Percentiles rank a stretch among this genome's conserved stretches.
These are phyloP conservation scores for Isabelozyma gotoi DNA, from an alignment of 805 yeast genomes.

Conservation along the genomic window DNA sequence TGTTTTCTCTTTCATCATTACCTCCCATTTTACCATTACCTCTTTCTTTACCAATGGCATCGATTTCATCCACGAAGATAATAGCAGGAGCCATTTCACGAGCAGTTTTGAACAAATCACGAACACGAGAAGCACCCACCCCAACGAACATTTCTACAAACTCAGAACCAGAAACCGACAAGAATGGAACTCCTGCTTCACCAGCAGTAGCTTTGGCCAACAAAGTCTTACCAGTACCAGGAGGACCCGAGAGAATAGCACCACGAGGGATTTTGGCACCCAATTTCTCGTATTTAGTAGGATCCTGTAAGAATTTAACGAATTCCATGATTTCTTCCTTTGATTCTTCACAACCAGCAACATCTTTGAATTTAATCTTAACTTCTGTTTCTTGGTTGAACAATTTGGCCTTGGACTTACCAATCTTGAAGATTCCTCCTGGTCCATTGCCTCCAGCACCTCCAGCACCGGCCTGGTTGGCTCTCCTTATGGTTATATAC, in stretches of 20 bases:
- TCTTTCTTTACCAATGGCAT: slow-evolving; percentile 90
- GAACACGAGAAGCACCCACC: slow-evolving; percentile 93
- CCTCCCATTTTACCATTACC: slow-evolving; percentile 72
- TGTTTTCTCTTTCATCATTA: slow-evolving; percentile 91
- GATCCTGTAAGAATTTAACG: slow-evolving; percentile 84
- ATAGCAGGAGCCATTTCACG: slow-evolving; percentile 88
- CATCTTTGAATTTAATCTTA: slow-evolving; percentile 80
- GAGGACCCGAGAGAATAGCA: slow-evolving; percentile 91
- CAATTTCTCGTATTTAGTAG: slow-evolving; percentile 76
- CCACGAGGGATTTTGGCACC: slow-evolving; percentile 97
- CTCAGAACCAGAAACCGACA: slow-evolving; percentile 89
- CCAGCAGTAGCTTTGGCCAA: slow-evolving; percentile 96
- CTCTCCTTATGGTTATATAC: slow-evolving; percentile 59
- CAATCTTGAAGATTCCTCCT: slow-evolving; percentile 71
- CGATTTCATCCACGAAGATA: slow-evolving; percentile 91
- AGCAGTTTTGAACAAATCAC: slow-evolving; percentile 88
- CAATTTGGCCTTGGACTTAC: slow-evolving; percentile 75
- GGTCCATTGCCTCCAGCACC: slow-evolving; percentile 20
- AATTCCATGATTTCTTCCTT: slow-evolving; percentile 95
- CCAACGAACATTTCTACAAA: slow-evolving; percentile 98
- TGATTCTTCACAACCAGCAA: slow-evolving; percentile 94
- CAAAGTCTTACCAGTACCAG: slow-evolving; percentile 95
- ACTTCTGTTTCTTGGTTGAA: slow-evolving; percentile 84
- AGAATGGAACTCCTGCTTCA: slow-evolving; percentile 92
- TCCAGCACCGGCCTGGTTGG: slow-evolving; percentile 43